Conservation (phyloP, 164 flowering plant species). For the Umbellularia californica region DNA sequence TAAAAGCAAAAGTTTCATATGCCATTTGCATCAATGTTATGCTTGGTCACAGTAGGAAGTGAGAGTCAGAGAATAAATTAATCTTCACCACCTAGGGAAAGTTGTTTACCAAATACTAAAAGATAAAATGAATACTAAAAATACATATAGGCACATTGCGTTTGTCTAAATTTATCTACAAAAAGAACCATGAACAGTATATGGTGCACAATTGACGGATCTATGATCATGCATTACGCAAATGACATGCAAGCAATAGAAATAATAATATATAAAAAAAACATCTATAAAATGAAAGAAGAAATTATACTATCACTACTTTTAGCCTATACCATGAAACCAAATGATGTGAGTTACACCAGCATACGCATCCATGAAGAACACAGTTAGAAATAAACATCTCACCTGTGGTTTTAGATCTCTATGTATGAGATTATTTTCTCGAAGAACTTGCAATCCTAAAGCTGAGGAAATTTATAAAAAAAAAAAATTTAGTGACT, state of each 20-base stretch:
- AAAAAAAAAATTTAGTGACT: slow-evolving; percentile 1
- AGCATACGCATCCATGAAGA: not conserved
- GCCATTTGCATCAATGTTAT: no score
- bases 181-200: no score
- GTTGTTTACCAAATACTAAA: no score
- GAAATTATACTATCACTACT: not conserved
- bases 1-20: no score
- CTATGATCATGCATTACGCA: not conserved
- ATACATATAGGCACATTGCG: no score
- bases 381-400: not conserved
- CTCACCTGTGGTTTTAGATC: slow-evolving; percentile 59
- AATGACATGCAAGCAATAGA: not conserved
- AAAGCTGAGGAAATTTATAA: slow-evolving; percentile 32
- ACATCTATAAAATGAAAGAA: not conserved
- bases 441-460: slow-evolving; percentile 53
- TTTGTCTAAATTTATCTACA: no score
- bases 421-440: slow-evolving; percentile 51
- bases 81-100: no score
- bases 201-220: no score
- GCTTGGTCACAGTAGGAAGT: no score
- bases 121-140: no score
- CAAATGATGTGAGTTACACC: not conserved
- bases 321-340: not conserved
- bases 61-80: no score
- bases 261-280: no score